Conservation (phyloP, 148 eudicot genomes). For the Silene latifolia region DNA sequence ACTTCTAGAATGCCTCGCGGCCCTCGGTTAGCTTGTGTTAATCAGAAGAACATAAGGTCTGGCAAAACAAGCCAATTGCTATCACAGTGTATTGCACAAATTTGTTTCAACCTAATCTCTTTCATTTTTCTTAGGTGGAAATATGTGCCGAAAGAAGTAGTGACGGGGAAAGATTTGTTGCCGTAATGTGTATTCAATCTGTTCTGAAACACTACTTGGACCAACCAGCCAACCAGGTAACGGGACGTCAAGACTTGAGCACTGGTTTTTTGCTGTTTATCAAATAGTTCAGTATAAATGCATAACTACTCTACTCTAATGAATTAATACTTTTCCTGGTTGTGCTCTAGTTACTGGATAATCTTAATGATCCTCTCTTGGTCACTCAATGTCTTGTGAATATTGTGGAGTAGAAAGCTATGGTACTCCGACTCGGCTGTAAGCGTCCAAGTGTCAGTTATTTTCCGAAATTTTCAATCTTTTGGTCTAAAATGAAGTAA, state of each 20-base stretch:
- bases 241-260: not conserved
- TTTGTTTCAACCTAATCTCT: not conserved
- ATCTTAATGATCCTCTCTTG: not conserved
- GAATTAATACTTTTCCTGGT: not conserved
- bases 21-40: not conserved
- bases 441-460: too few relatives aligned
- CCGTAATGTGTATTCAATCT: not conserved
- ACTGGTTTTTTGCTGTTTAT: not conserved
- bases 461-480: too few relatives aligned
- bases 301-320: too few relatives aligned
- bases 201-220: not conserved
- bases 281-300: not conserved
- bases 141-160: not conserved
- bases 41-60: not conserved
- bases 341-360: not conserved
- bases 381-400: not conserved
- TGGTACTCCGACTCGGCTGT: too few relatives aligned
- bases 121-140: not conserved
- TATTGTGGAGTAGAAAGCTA: conserved; percentile 1
- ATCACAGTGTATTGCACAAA: not conserved
- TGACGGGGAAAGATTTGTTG: not conserved
- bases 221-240: conserved; percentile 8
- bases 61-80: not conserved
- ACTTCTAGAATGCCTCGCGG: not conserved
- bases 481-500: too few relatives aligned